phyloP scores from a whole-genome alignment of 306 rosid genomes.

The Rosa multiflora region DNA sequence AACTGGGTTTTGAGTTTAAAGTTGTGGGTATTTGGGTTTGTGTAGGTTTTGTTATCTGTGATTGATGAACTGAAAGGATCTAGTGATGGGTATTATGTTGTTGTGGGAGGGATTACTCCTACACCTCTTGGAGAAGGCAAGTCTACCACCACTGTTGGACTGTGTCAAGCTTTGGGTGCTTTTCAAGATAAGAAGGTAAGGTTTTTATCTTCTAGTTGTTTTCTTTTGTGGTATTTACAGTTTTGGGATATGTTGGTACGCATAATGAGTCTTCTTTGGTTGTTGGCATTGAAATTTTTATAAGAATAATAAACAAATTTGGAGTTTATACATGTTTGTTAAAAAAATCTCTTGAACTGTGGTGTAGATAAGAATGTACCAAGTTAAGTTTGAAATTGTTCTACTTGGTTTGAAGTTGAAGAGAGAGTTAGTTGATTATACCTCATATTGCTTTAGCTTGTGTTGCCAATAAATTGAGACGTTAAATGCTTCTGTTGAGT shows the following conservation, averaged over 20 bases:
- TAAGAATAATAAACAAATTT: background rate
- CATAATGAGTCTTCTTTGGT: background rate
- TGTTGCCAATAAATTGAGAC: background rate
- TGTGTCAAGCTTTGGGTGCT: slow-evolving; percentile 99
- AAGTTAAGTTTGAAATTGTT: background rate
- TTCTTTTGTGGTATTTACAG: background rate
- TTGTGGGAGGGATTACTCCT: slow-evolving; percentile 98
- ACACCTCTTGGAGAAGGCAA: slow-evolving; percentile 99
- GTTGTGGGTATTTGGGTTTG: slow-evolving; percentile 11
- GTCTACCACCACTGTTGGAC: slow-evolving; percentile 98
- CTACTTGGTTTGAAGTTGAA: background rate
- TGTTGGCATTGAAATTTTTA: background rate
- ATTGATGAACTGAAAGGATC: slow-evolving; percentile 70
- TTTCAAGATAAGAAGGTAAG: slow-evolving; percentile 87
- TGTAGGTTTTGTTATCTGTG: slow-evolving; percentile 76
- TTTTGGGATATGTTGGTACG: background rate
- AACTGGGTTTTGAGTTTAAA: background rate
- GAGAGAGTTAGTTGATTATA: background rate
- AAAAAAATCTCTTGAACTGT: background rate
- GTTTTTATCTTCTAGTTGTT: background rate
- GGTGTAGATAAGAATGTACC: background rate
- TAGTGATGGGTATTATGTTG: slow-evolving; percentile 84
- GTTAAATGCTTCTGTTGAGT: background rate
- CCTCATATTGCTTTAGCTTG: background rate
- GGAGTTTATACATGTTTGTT: background rate